phyloP scores from a whole-genome alignment of 805 yeast species.

The Candida insectalens region DNA sequence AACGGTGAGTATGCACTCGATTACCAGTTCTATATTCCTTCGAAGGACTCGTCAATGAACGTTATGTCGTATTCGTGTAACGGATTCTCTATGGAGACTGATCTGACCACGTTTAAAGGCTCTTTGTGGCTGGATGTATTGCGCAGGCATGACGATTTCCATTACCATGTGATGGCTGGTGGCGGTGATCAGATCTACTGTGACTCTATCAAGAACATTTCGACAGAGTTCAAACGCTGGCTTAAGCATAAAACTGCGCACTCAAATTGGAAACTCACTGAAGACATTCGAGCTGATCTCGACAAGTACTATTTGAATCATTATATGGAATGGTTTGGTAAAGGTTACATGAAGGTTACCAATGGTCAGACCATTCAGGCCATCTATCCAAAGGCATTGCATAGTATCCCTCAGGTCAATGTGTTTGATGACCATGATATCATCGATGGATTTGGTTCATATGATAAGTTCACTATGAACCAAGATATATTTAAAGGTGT shows the following conservation, averaged over 20 bases:
- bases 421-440: conserved; percentile 94
- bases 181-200: conserved; percentile 96
- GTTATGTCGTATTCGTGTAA: conserved; percentile 80
- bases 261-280: conserved; percentile 31
- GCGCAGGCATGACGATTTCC: conserved; percentile 41
- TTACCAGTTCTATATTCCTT: conserved; percentile 65
- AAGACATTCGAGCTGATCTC: conserved; percentile 43
- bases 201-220: conserved; percentile 62
- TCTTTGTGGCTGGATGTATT: conserved; percentile 84
- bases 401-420: conserved; percentile 78
- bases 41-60: conserved; percentile 60
- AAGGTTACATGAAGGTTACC: conserved; percentile 73
- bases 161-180: conserved; percentile 90
- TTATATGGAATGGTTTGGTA: conserved; percentile 84
- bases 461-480: conserved; percentile 64
- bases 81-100: conserved; percentile 74
- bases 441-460: conserved; percentile 94
- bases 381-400: conserved; percentile 63
- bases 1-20: conserved; percentile 31
- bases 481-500: conserved; percentile 59
- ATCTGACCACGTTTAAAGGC: conserved; percentile 57
- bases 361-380: conserved; percentile 57
- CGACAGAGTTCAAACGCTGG: conserved; percentile 55
- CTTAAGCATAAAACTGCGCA: conserved; percentile 38
- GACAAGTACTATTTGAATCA: conserved; percentile 60